Evolutionary conservation across 441 rosid genomes (phyloP), one percentile per base, ranked within the genome.

Genomic region (Croton setiger): DNA sequence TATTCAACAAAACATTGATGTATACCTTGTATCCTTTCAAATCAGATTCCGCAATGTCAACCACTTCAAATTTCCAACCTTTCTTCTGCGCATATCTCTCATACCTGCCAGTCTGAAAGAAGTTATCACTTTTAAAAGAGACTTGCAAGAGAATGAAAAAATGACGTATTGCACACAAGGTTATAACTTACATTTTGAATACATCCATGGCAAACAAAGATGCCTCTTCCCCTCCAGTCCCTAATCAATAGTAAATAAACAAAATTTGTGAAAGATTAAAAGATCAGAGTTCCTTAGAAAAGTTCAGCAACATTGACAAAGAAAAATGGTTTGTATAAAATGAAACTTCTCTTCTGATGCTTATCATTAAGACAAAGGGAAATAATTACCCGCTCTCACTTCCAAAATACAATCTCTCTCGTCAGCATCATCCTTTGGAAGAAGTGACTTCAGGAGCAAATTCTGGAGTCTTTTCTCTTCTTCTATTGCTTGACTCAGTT

Each of bases 191-290:
- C 98, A 95, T 90, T 78, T 83, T 90, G 71, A 90, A 92, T 54
- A 92, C 77, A 64, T 95, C 99, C 94, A 92, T 87, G 47, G 97
- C 94, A 77, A 95, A 95, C 79, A 95, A 84, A 71, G 97, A 95
- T 69, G 98, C 99, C 80, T 95, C 99, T 77, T 95, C 97, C 18
- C 98, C 99, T 76, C 97, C 98, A 72, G 89, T 86, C 72, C 94
- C 99, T 92, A 69, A 68, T 74, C 27, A 71, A 71, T 79, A 12
- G 52, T 4, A 66, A 69, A 58, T 71, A 58, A 47, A 67, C 69
- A 66, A 74, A 49, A 60, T 63, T 31, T 13, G 63, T 65, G 23
- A 48, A 56, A 11, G 60, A 15, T 8, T 17, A 39, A 60, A 64
- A 13, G 51, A 7, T 41, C 33, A 27, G 64, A 67, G 9, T 65